phyloP scores from a whole-genome alignment of 257 asterid genomes.

The Nicotiana tomentosiformis region DNA sequence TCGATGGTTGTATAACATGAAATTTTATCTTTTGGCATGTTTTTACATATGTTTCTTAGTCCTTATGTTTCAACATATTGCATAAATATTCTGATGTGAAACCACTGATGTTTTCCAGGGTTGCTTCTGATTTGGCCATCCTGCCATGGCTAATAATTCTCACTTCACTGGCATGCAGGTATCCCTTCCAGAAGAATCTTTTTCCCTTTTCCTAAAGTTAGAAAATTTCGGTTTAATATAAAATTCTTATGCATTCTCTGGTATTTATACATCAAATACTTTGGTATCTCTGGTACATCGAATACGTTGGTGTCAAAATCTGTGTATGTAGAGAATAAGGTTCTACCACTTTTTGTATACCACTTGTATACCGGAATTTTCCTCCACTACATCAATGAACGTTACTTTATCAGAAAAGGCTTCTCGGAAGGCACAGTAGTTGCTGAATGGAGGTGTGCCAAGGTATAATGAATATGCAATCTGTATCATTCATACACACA shows the following conservation, averaged over 20 bases:
- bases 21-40: background rate
- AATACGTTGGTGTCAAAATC: background rate
- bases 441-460: background rate
- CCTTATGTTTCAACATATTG: background rate
- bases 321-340: background rate
- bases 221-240: background rate
- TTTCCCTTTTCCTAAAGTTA: background rate
- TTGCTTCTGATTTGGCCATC: conserved; percentile 1
- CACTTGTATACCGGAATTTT: background rate
- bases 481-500: background rate
- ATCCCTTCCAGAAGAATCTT: background rate
- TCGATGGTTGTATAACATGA: background rate
- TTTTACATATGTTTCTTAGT: background rate
- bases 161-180: conserved; percentile 40
- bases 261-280: background rate
- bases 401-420: background rate
- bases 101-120: background rate
- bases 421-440: background rate
- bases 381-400: background rate
- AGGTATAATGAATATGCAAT: background rate
- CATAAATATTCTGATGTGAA: background rate
- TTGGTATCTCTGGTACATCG: background rate
- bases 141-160: conserved; percentile 31
- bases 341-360: background rate
- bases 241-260: background rate